phyloP scores from a whole-genome alignment of 2,329 filamentous ascomycete genomes.

The Myriangium duriaei region DNA sequence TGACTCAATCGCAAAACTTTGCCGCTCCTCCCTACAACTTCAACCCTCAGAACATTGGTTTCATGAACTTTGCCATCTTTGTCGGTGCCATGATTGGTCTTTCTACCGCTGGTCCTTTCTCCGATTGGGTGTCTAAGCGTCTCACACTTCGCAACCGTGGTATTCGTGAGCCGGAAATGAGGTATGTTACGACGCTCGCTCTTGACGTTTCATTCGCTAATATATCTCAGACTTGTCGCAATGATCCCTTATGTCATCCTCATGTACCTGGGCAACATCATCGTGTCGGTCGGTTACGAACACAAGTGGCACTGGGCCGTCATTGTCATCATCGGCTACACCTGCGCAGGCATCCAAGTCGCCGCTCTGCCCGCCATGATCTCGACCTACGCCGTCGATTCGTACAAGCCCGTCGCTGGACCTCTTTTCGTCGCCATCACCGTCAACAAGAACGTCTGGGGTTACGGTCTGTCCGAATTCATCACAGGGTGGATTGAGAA shows the following conservation, averaged over 20 bases:
- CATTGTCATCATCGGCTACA: constrained; percentile 47
- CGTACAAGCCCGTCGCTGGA: constrained; percentile 51
- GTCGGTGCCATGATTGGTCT: constrained; percentile 43
- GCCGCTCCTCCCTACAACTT: constrained; percentile 44
- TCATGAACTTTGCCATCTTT: constrained; percentile 46
- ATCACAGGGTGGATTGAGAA: constrained; percentile 35
- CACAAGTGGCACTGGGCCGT: constrained; percentile 39
- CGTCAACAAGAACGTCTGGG: constrained; percentile 53
- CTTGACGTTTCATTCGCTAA: neutral
- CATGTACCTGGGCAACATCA: constrained; percentile 43
- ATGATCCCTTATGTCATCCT: constrained; percentile 46
- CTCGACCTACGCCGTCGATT: constrained; percentile 49
- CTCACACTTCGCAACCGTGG: constrained; percentile 41
- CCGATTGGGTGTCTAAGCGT: constrained; percentile 45
- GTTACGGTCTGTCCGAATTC: constrained; percentile 36
- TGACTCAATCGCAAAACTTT: constrained; percentile 45
- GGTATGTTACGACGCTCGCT: constrained; percentile 5
- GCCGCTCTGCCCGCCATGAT: constrained; percentile 48
- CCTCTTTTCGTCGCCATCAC: constrained; percentile 48
- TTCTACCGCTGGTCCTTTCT: constrained; percentile 41
- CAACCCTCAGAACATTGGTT: constrained; percentile 37
- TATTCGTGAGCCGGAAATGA: constrained; percentile 33
- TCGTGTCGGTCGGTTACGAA: constrained; percentile 32
- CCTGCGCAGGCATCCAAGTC: constrained; percentile 46
- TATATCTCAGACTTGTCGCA: constrained; percentile 5